Evolutionary conservation across 2,329 filamentous ascomycete genomes (phyloP).

Genomic region (Gnomoniopsis smithogilvyi): DNA sequence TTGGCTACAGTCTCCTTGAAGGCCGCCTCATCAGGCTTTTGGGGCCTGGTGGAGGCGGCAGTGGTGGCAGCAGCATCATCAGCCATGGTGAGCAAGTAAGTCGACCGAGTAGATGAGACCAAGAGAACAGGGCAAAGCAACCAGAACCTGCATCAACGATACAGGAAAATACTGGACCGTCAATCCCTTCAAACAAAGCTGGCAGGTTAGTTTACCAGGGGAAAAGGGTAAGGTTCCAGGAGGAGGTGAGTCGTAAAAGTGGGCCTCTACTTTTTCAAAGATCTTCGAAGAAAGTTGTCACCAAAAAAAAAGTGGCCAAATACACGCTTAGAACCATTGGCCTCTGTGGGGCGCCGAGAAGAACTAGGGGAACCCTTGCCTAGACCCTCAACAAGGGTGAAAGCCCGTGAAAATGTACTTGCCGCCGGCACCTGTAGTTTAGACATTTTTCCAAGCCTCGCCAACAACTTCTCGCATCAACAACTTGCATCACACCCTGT

Average conservation of each 20-base stretch:
- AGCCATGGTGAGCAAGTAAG: constrained; percentile 38
- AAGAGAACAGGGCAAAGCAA: constrained; percentile 6
- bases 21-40: constrained; percentile 81
- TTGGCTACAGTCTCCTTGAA: constrained; percentile 77
- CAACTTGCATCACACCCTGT: too few species aligned
- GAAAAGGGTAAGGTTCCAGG: background rate
- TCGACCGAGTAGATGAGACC: constrained; percentile 17
- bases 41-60: constrained; percentile 59
- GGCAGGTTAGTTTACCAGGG: background rate
- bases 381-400: too few species aligned
- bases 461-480: background rate
- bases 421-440: background rate
- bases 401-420: background rate
- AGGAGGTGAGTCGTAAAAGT: background rate
- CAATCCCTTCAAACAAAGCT: background rate
- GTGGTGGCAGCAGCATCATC: constrained; percentile 37
- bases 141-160: constrained; percentile 6
- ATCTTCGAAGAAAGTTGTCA: background rate
- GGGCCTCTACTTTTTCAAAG: too few species aligned
- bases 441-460: background rate
- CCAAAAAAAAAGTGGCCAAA: background rate
- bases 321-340: too few species aligned
- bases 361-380: too few species aligned
- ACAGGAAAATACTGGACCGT: background rate
- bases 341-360: too few species aligned